Evolutionary conservation across 805 yeast genomes (phyloP), one percentile per base, ranked within the genome.

Genomic region (Nakazawaea ambrosiae): DNA sequence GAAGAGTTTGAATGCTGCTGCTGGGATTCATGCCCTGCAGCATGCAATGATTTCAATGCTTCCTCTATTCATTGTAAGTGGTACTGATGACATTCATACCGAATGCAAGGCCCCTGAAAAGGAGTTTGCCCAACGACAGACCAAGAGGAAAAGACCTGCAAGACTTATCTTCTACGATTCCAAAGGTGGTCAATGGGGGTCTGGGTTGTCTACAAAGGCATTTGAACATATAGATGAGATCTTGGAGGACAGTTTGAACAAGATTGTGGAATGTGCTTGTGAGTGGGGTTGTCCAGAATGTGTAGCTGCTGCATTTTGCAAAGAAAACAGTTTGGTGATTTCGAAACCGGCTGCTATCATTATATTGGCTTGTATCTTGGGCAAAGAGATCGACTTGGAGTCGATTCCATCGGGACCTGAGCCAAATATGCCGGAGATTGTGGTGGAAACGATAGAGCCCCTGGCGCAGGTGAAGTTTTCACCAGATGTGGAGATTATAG

Each of bases 91-190:
- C 48, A 69, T 92, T 11, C 74, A 73, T 31, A 86, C 97, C 0
- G 99, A 92, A 57, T 92, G 99, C 58, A 92, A 92, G 51, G 97
- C 97, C 0, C 97, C 98, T 0, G 95, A 88, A 46, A 92, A 92
- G 50, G 99, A 92, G 53, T 85, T 90, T 66, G 85, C 96, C 1
- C 69, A 70, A 34, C 60, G 87, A 20, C 83, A 83, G 50, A 71
- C 90, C 0, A 57, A 59, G 14, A 63, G 98, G 28, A 74, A 72
- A 40, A 62, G 99, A 29, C 97, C 97, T 0, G 95, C 95, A 0
- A 64, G 98, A 37, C 61, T 92, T 34, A 76, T 89, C 1, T 83
- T 92, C 47, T 78, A 78, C 51, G 97, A 92, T 55, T 70, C 86
- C 1, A 77, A 79, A 49, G 96, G 95, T 9, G 95, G 95, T 1